Evolutionary conservation across 2,329 filamentous ascomycete genomes (phyloP).

Genomic region (Orbilia javanica): DNA sequence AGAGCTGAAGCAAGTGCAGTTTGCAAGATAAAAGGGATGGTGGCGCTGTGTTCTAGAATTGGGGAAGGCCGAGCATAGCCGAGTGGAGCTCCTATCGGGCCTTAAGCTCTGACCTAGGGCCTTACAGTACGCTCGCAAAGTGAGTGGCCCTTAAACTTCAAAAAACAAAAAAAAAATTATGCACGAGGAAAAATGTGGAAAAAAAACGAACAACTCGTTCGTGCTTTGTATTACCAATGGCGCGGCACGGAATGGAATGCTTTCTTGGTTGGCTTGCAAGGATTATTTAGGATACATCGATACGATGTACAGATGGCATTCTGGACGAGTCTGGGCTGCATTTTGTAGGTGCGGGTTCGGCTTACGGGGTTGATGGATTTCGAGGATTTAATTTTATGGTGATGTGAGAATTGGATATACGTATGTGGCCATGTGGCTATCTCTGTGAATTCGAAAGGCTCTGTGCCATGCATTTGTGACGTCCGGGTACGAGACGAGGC

Average conservation of each 20-base stretch:
- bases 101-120: not conserved
- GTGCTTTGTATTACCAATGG: not conserved
- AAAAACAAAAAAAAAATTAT: no score
- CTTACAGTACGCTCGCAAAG: not conserved
- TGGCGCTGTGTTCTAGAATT: not conserved
- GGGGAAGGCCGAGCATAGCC: not conserved
- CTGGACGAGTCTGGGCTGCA: no score
- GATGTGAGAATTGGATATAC: not conserved
- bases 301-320: no score
- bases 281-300: no score
- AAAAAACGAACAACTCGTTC: not conserved
- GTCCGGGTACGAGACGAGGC: no score
- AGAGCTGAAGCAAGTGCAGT: no score
- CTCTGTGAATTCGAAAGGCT: no score
- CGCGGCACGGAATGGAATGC: not conserved
- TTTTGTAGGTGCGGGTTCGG: no score
- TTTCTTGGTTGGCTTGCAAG: not conserved
- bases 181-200: not conserved
- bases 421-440: no score
- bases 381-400: not conserved
- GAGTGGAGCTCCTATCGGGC: not conserved
- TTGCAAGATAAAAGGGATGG: no score
- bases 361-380: no score
- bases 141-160: not conserved
- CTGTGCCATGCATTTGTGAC: no score